Evolutionary conservation across 2,329 filamentous ascomycete species (phyloP), one percentile per base, ranked within the genome.

Genomic region (Verticillium nubilum): DNA sequence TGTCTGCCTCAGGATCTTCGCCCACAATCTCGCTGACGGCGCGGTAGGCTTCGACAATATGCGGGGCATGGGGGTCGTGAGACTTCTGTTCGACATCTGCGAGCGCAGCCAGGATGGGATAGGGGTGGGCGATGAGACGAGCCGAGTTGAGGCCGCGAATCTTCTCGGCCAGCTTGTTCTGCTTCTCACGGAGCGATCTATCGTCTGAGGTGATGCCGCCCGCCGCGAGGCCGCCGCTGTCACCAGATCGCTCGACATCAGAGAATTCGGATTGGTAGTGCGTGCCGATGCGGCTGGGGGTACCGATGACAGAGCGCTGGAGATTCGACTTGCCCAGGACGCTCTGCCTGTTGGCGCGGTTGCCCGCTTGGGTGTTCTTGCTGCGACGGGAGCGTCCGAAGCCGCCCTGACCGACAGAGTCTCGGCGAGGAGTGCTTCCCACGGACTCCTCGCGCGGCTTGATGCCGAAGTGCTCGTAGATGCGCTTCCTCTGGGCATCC

Each of bases 391-490:
- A 86, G 54, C 83, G 79, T 12, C 86, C 86, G 65, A 88, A 88
- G 2, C 80, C 84, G 23, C 78, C 83, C 59, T 81, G 77, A 19
- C 42, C 42, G 4, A 78, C 47, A n/a, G 62, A 72, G 61, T 84
- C 80, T 65, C 77, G 75, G 57, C 73, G 72, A 4, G 74, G 70
- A 31, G 69, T 63, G 53, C 60, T 68, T 63, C 52, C 72, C 60
- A 66, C 66, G 7, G 69, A 62, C 31, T 81, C 80, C 54, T 86
- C 83, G 26, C 79, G 78, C 5, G 83, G 78, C 69, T 86, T 88
- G 70, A 99, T 89, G 15, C 95, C 95, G 73, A 99, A 98, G 74
- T 99, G 95, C 69, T 97, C 88, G 74, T 97, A 98, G 64, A 99
- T 97, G 65, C 88, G 88, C 73, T 90, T 91, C 63, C 94, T 88